Conservation (phyloP, 768 basidiomycete genomes). For the Udeniomyces megalosporus region DNA sequence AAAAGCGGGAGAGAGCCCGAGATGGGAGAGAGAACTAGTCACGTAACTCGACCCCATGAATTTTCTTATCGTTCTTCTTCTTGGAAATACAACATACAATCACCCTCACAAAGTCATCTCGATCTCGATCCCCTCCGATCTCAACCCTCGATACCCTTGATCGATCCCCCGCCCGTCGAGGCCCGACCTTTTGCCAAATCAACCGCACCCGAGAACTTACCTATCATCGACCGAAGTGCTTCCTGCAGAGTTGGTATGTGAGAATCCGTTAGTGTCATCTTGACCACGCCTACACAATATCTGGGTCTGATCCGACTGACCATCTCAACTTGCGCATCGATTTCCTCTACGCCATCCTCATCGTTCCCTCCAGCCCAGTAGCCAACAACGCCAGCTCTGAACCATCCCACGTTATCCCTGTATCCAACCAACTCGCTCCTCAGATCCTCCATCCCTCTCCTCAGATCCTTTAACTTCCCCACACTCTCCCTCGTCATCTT, state of each 20-base stretch:
- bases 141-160: too few species aligned
- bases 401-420: constrained; percentile 14
- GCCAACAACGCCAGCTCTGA: constrained; percentile 20
- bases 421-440: constrained; percentile 18
- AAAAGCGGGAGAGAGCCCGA: too few species aligned
- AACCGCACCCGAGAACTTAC: neutral
- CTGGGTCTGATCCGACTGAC: neutral
- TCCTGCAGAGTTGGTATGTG: neutral
- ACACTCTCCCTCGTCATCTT: constrained; percentile 18
- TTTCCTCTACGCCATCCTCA: constrained; percentile 18
- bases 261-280: neutral
- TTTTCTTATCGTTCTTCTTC: too few species aligned
- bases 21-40: too few species aligned
- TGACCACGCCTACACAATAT: neutral
- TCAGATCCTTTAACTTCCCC: constrained; percentile 11
- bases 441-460: constrained; percentile 19
- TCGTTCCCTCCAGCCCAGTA: constrained; percentile 19
- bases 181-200: neutral
- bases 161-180: too few species aligned
- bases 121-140: too few species aligned
- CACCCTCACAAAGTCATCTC: too few species aligned
- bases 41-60: too few species aligned
- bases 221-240: neutral
- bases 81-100: too few species aligned
- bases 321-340: constrained; percentile 19